Percentiles rank a stretch among this genome's conserved stretches.
These are phyloP conservation scores for Echium plantagineum DNA, from an alignment of 257 asterid species.

Conservation along the genomic window DNA sequence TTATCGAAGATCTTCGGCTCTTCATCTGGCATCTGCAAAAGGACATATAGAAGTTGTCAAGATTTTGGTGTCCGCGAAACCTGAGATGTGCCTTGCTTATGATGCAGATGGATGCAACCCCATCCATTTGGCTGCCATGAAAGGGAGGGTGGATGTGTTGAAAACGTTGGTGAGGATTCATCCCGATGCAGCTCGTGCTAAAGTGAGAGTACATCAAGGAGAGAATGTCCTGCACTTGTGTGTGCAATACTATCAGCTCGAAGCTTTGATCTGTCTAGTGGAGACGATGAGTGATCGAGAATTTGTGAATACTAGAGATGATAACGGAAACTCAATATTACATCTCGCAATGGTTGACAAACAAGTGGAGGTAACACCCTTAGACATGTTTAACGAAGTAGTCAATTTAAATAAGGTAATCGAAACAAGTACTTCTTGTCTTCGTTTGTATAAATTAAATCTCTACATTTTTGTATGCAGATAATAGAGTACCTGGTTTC, in stretches of 20 bases:
- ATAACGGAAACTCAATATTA: constrained; percentile 30
- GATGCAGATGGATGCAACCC: constrained; percentile 27
- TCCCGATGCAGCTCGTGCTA: too few species aligned
- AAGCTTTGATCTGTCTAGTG: not conserved
- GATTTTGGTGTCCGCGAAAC: not conserved
- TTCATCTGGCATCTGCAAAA: constrained; percentile 1
- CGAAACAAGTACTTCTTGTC: too few species aligned
- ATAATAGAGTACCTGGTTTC: constrained; percentile 17
- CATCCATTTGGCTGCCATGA: constrained; percentile 13
- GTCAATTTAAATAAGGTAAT: too few species aligned
- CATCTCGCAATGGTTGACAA: too few species aligned
- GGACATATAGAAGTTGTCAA: not conserved
- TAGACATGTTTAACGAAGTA: too few species aligned
- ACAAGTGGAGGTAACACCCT: not conserved
- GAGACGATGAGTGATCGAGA: constrained; percentile 2
- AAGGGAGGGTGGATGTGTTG: not conserved
- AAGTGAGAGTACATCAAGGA: too few species aligned
- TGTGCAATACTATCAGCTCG: not conserved
- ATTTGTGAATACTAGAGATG: constrained; percentile 15
- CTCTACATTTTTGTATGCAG: constrained; percentile 6
- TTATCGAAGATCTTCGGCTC: not conserved
- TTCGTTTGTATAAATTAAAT: too few species aligned
- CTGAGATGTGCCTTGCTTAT: constrained; percentile 14
- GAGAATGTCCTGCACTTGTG: constrained; percentile 2
- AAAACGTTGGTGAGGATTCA: too few species aligned